Evolutionary conservation across 768 basidiomycete species (phyloP).

Genomic region (Mycena sanguinolenta): DNA sequence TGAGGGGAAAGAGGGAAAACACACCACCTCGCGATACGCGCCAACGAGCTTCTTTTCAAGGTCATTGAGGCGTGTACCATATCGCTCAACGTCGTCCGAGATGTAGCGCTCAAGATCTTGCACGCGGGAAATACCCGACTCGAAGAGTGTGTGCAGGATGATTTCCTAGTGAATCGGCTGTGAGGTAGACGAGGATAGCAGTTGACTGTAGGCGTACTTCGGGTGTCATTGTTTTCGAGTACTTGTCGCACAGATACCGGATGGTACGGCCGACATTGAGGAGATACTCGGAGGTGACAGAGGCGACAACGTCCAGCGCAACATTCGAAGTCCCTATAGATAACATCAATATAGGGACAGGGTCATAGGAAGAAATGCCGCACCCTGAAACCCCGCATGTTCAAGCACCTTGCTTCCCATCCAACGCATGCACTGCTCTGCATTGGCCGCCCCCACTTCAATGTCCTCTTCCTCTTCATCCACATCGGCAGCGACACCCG

Average conservation of each 20-base stretch:
- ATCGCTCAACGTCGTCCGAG: conserved; percentile 88
- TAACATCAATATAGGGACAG: background rate
- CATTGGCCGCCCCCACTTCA: conserved; percentile 73
- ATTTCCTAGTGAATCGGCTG: conserved; percentile 77
- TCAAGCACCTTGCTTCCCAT: conserved; percentile 84
- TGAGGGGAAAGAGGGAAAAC: conserved; percentile 41
- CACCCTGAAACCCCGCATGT: conserved; percentile 94
- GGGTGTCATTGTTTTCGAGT: conserved; percentile 81
- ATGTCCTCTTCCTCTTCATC: conserved; percentile 45
- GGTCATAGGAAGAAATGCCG: conserved; percentile 37
- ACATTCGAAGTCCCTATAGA: conserved; percentile 76
- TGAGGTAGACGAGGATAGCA: background rate
- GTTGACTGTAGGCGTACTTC: conserved; percentile 69
- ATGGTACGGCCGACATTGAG: conserved; percentile 90
- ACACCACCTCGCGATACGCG: conserved; percentile 85
- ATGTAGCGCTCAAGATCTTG: conserved; percentile 90
- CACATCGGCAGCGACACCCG: background rate
- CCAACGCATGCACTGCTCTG: conserved; percentile 78
- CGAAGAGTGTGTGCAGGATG: conserved; percentile 90
- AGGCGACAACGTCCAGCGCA: conserved; percentile 82
- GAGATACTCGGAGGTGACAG: conserved; percentile 85
- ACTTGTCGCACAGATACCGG: conserved; percentile 84
- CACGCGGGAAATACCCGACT: conserved; percentile 85
- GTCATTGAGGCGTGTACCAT: conserved; percentile 81
- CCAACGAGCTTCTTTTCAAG: conserved; percentile 89